phyloP scores from a whole-genome alignment of 352 stramenopile species.

The Thalassiosira mediterranea region DNA sequence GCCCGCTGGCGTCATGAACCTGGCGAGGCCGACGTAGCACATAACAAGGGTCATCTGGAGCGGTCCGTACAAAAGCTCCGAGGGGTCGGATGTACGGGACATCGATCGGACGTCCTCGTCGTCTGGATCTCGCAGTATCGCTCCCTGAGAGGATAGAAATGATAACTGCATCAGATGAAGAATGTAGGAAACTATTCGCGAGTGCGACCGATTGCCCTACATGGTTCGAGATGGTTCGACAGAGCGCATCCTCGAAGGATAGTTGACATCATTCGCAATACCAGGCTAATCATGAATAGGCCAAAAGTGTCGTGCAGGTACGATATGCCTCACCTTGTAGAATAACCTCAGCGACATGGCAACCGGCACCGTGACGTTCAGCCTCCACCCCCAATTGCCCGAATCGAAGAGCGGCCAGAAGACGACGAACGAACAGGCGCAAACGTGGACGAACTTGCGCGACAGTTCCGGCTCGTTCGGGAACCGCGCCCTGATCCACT shows the following conservation, averaged over 20 bases:
- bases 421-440: conserved; percentile 54
- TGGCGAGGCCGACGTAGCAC: conserved; percentile 58
- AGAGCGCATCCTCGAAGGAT: too few relatives aligned
- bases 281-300: too few relatives aligned
- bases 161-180: conserved; percentile 11
- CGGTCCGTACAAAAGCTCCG: conserved; percentile 70
- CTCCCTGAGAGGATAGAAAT: conserved; percentile 28
- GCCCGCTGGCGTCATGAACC: conserved; percentile 60
- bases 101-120: conserved; percentile 73
- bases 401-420: conserved; percentile 78
- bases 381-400: conserved; percentile 68
- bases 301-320: too few relatives aligned
- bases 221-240: too few relatives aligned
- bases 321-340: too few relatives aligned
- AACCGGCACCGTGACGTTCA: conserved; percentile 68
- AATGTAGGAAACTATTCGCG: too few relatives aligned
- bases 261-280: too few relatives aligned
- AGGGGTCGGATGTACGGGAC: conserved; percentile 67
- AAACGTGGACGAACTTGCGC: conserved; percentile 64
- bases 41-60: conserved; percentile 67
- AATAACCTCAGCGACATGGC: conserved; percentile 58
- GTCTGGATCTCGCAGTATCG: conserved; percentile 69
- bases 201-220: too few relatives aligned
- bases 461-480: conserved; percentile 27
- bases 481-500: conserved; percentile 40